Evolutionary conservation across 2,329 filamentous ascomycete species (phyloP), one percentile per base, ranked within the genome.

Genomic region (Colletotrichum kahawae): DNA sequence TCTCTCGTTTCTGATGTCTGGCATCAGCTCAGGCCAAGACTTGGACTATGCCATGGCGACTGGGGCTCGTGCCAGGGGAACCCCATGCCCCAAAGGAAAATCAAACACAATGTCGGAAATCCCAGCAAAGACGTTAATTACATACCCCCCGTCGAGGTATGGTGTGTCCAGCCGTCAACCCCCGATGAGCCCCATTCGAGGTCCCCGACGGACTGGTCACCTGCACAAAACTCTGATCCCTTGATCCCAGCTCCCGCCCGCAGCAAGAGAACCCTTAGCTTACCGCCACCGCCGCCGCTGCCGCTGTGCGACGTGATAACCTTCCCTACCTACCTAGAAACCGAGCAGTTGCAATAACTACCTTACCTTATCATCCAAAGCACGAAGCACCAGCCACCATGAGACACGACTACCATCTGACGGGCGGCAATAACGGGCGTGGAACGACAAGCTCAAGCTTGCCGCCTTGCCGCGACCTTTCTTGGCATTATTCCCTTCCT

Each of bases 111-210:
- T 10, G 34, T 16, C 56, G 31, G 13, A 7, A 67, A 21, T 70
- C 71, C 59, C 76, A 89, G 89, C 38, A 82, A 82, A 2, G 88
- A 87, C 0, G 80, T 38, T 38, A 38, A 38, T 38, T 38, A 38
- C 34, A 85, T 67, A 84, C 89, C 7, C 86, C 87, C 2, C 88
- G 87, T 1, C 88, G 87, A 4, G 34, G 14, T 16, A 36, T 36
- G 34, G 34, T 36, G 34, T 36, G 34, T 16, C 14, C 34, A 38
- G 34, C 81, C 87, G 62, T 29, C 48, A 38, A 60, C 66, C 13
- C 51, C 56, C 48, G 27, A 36, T 18, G 24, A 36, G 51, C 33
- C 68, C 68, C 60, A 62, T 29, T 51, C 16, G 16, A 56, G n/a
- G 21, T 68, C 16, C 51, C 59, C 29, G 34, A 59, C 31, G 34